Percentiles rank a stretch among this genome's conserved stretches.
These are phyloP conservation scores for Leishmania guyanensis DNA, from an alignment of 208 protist species.

Conservation along the genomic window DNA sequence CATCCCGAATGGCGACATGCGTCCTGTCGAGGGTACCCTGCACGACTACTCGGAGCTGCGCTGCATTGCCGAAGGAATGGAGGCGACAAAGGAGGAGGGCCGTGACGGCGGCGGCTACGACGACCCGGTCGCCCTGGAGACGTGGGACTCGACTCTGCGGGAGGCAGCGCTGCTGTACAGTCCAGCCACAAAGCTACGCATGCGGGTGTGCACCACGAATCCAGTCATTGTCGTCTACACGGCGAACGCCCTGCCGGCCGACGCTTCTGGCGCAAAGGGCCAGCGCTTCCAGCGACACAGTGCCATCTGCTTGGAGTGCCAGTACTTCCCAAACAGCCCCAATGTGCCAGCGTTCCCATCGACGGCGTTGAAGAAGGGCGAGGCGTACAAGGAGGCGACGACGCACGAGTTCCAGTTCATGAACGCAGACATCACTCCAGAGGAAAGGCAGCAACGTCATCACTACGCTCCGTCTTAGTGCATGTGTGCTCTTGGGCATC, in stretches of 20 bases:
- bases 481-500: not conserved
- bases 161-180: constrained; percentile 72
- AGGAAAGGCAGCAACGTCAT: constrained; percentile 19
- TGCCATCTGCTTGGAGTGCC: constrained; percentile 68
- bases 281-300: constrained; percentile 65
- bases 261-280: constrained; percentile 53
- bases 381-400: constrained; percentile 71
- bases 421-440: constrained; percentile 20
- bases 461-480: not conserved
- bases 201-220: constrained; percentile 71
- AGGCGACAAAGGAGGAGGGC: constrained; percentile 31
- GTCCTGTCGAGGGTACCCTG: constrained; percentile 35
- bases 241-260: constrained; percentile 54
- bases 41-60: constrained; percentile 64
- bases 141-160: constrained; percentile 69
- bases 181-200: constrained; percentile 57
- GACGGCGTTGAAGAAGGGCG: constrained; percentile 58
- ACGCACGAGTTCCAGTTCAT: constrained; percentile 68
- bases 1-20: constrained; percentile 54
- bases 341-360: constrained; percentile 66
- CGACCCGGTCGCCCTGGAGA: constrained; percentile 71
- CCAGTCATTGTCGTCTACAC: constrained; percentile 73
- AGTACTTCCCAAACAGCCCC: constrained; percentile 83
- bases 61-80: constrained; percentile 53
- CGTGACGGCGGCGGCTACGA: constrained; percentile 71